phyloP scores from a whole-genome alignment of 768 basidiomycete species.

The Psilocybe tampanensis region DNA sequence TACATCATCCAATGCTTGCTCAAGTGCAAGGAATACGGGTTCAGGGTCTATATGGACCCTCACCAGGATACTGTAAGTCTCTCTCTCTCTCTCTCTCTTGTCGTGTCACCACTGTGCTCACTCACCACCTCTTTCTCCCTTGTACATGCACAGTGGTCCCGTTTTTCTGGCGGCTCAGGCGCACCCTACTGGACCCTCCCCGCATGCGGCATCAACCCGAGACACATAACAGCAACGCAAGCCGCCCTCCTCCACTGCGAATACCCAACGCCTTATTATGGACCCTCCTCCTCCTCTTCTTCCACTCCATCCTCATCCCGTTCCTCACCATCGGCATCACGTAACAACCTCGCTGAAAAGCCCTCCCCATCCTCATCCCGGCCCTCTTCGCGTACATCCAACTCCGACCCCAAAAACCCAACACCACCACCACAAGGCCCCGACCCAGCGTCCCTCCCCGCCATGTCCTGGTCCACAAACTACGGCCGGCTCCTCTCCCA shows the following conservation, averaged over 20 bases:
- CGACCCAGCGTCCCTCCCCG: conserved; percentile 75
- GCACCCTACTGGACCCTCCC: conserved; percentile 93
- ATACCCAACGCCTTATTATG: conserved; percentile 65
- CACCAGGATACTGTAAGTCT: conserved; percentile 90
- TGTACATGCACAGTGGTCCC: conserved; percentile 96
- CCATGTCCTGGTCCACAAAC: conserved; percentile 98
- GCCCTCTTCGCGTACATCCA: background rate
- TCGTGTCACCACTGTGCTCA: too few relatives aligned
- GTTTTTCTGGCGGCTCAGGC: conserved; percentile 92
- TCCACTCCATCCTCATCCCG: too few relatives aligned
- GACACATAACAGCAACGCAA: conserved; percentile 82
- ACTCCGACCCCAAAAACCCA: background rate
- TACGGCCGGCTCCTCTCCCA: conserved; percentile 87
- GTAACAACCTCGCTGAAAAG: too few relatives aligned
- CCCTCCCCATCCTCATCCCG: background rate
- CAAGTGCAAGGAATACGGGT: conserved; percentile 92
- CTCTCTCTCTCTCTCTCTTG: background rate
- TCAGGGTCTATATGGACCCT: conserved; percentile 91
- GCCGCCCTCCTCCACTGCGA: conserved; percentile 88
- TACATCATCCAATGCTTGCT: conserved; percentile 86
- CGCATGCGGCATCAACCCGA: conserved; percentile 89
- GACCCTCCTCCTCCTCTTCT: too few relatives aligned
- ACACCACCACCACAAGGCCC: conserved; percentile 29
- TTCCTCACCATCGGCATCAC: too few relatives aligned
- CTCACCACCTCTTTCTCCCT: too few relatives aligned